Percentiles rank a stretch among this genome's conserved stretches.
Evolutionary conservation across 2,329 filamentous ascomycete species (phyloP).

Genomic region (Diaporthe ilicicola): DNA sequence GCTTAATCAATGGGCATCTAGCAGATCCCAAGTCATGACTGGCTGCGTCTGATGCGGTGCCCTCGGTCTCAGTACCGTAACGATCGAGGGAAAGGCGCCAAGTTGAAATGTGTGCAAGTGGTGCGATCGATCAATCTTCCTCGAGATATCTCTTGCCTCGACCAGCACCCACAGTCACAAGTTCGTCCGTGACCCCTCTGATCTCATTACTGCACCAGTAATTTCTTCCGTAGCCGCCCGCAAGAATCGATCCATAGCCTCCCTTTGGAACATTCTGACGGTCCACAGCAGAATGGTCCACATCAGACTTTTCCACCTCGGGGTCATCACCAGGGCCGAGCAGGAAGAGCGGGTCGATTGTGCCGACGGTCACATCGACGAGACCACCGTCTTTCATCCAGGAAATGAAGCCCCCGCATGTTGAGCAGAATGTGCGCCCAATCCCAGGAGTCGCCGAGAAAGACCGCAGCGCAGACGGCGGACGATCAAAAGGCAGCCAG

Average conservation of each 20-base stretch:
- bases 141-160: slow-evolving; percentile 34
- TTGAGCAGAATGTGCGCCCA: slow-evolving; percentile 57
- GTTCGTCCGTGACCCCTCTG: slow-evolving; percentile 55
- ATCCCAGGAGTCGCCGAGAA: slow-evolving; percentile 51
- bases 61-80: too few species aligned
- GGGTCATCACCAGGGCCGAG: slow-evolving; percentile 40
- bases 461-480: slow-evolving; percentile 44
- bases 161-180: slow-evolving; percentile 35
- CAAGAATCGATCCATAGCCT: slow-evolving; percentile 50
- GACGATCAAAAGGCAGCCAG: slow-evolving; percentile 23
- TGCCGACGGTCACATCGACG: slow-evolving; percentile 51
- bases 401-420: slow-evolving; percentile 59
- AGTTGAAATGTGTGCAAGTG: neutral
- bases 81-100: too few species aligned
- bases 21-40: too few species aligned
- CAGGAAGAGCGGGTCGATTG: slow-evolving; percentile 55
- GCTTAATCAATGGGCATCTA: too few species aligned
- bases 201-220: slow-evolving; percentile 56
- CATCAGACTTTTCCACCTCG: slow-evolving; percentile 26
- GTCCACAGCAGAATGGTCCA: slow-evolving; percentile 30
- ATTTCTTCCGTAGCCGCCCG: slow-evolving; percentile 47
- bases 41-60: too few species aligned
- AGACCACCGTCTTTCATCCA: slow-evolving; percentile 47
- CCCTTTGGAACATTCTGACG: slow-evolving; percentile 36
- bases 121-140: neutral